A percentile compares a stretch with the other conserved stretches of the same genome.
phyloP scores from a whole-genome alignment of 1,284 basidiomycete genomes.

The Gymnopus androsaceus region DNA sequence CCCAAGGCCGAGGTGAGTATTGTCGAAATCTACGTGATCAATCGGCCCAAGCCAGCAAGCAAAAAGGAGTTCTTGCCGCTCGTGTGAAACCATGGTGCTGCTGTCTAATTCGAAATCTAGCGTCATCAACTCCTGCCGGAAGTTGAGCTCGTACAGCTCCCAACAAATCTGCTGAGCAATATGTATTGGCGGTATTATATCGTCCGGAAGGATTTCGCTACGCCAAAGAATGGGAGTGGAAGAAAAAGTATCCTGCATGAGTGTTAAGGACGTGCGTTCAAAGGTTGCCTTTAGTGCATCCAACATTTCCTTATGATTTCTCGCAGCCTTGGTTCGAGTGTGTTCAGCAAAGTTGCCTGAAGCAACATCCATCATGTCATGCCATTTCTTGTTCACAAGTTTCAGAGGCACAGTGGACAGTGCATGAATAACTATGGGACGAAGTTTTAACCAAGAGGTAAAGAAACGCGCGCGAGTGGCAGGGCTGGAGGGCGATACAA shows the following conservation, averaged over 20 bases:
- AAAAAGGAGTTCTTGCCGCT: neutral
- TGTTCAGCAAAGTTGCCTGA: neutral
- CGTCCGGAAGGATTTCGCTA: neutral
- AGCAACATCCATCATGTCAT: neutral
- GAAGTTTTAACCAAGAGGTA: constrained; percentile 3
- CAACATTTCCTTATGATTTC: neutral
- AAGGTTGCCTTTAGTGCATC: neutral
- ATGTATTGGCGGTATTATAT: neutral
- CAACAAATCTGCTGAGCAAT: constrained; percentile 5
- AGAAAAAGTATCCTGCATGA: neutral
- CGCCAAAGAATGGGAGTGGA: neutral
- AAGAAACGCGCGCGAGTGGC: neutral
- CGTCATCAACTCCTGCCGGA: constrained; percentile 6
- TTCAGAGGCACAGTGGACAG: neutral
- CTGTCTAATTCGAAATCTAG: neutral
- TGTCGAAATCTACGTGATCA: neutral
- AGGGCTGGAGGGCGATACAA: neutral
- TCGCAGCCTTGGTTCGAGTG: neutral
- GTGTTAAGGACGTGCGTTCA: neutral
- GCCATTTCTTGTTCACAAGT: constrained; percentile 7
- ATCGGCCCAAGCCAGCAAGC: constrained; percentile 2
- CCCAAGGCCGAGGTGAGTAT: neutral
- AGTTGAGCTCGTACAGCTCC: constrained; percentile 12
- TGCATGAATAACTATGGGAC: neutral
- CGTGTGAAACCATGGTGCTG: neutral